Percentiles rank a stretch among this genome's conserved stretches.
phyloP scores from a whole-genome alignment of 306 rosid genomes.

The Pachyrhizus erosus region DNA sequence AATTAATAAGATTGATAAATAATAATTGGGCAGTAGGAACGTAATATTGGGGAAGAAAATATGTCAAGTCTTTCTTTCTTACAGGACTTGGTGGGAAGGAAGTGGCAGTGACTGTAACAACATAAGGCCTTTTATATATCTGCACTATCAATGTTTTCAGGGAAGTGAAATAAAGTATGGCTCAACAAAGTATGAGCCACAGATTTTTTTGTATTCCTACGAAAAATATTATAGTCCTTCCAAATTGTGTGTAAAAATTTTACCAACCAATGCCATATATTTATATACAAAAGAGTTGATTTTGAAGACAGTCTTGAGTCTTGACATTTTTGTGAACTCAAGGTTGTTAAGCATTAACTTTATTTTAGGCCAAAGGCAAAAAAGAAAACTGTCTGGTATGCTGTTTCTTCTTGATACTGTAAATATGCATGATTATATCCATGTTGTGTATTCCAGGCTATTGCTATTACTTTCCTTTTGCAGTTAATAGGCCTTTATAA shows the following conservation, averaged over 20 bases:
- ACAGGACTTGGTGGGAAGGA: constrained; percentile 16
- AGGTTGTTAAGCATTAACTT: not conserved
- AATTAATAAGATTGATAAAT: not conserved
- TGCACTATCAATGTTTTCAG: not conserved
- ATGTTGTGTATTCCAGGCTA: constrained; percentile 5
- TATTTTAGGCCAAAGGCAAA: constrained; percentile 13
- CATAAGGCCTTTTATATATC: constrained; percentile 13
- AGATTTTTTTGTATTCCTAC: constrained; percentile 19
- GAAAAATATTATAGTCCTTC: not conserved
- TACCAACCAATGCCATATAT: constrained; percentile 26
- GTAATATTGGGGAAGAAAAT: not conserved
- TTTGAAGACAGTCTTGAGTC: constrained; percentile 7
- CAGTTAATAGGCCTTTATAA: not conserved
- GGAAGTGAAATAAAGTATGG: constrained; percentile 12
- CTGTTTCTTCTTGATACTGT: constrained; percentile 20
- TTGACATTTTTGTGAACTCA: constrained; percentile 4
- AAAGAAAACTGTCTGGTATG: not conserved
- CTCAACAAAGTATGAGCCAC: not conserved
- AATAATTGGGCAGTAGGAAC: not conserved
- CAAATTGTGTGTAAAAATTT: constrained; percentile 18
- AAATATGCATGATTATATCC: constrained; percentile 1
- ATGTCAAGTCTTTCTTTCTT: not conserved
- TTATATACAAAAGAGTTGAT: not conserved
- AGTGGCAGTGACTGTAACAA: not conserved
- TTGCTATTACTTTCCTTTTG: not conserved